Evolutionary conservation across 2,329 filamentous ascomycete genomes (phyloP), one percentile per base, ranked within the genome.

Genomic region (Orbilia blumenaviensis): DNA sequence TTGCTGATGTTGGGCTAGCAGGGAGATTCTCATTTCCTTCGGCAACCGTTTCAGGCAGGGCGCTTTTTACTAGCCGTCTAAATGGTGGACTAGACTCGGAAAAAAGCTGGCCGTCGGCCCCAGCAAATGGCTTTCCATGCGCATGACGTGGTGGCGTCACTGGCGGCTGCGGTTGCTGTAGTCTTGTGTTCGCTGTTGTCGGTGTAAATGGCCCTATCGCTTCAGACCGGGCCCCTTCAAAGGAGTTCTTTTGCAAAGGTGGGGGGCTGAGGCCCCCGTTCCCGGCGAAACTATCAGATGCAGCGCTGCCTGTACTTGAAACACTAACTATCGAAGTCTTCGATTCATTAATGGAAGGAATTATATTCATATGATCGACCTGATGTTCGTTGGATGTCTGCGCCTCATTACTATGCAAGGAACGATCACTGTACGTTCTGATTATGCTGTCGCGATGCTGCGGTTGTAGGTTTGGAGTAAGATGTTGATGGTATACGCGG

Each of bases 231-330:
- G 58, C 48, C 32, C 72, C 61, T 14, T 76, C 72, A 10, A 76
- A 76, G 18, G 72, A 76, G 38, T 42, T 52, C 48, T 76, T 76
- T 66, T 68, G 72, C 10, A 76, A 44, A 18, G 72, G 72, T 16
- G 72, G 72, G 1, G 72, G 72, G 18, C 72, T 76, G 21, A 76
- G 34, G 1, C 72, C 72, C 9, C 72, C 72, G 36, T 69, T 68
- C n/a, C n/a, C 60, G 9, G 48, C 41, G 41, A 69, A 76, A 50
- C 64, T 48, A n/a, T 76, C 72, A 4, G 72, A 76, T 61, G 48
- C 72, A 23, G 48, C 72, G 46, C 72, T 76, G 18, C 72, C 64
- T 27, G 72, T 76, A 29, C 72, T 76, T n/a, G 72, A 76, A 23
- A 76, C 32, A 12, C 62, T 76, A 36, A 69, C 64, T 14, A 76